Conservation (phyloP, 257 asterid genomes). For the Leptodermis oblonga region DNA sequence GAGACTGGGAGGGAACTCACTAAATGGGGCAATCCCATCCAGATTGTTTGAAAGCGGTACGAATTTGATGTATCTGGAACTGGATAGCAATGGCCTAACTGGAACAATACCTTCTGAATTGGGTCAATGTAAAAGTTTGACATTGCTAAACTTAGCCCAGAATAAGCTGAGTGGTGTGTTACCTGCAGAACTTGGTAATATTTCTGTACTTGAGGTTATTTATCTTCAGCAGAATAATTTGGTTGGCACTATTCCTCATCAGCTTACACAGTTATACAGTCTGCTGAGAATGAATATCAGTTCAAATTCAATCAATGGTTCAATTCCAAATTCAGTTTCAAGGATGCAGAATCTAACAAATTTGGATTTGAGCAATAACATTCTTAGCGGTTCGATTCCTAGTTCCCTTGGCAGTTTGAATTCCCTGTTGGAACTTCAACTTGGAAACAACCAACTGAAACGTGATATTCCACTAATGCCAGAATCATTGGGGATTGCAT, state of each 20-base stretch:
- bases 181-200: conserved; percentile 38
- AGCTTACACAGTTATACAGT: conserved; percentile 28
- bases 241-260: conserved; percentile 49
- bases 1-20: too few species aligned
- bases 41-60: conserved; percentile 28
- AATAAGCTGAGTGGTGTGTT: conserved; percentile 47
- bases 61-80: conserved; percentile 52
- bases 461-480: conserved; percentile 59
- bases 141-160: too few species aligned
- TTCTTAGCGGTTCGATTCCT: conserved; percentile 54
- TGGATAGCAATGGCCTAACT: conserved; percentile 44
- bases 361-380: too few species aligned
- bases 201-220: conserved; percentile 50
- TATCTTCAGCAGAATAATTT: conserved; percentile 50
- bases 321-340: too few species aligned
- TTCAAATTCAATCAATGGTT: too few species aligned
- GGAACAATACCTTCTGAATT: conserved; percentile 58
- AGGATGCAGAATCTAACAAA: too few species aligned
- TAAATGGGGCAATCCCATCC: too few species aligned
- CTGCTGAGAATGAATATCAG: too few species aligned
- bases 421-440: conserved; percentile 53
- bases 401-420: conserved; percentile 33
- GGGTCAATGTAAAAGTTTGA: too few species aligned
- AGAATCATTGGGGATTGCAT: conserved; percentile 39
- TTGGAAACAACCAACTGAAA: too few species aligned